Conservation (phyloP, 352 stramenopile genomes). For the Elongisporangium prolatum region DNA sequence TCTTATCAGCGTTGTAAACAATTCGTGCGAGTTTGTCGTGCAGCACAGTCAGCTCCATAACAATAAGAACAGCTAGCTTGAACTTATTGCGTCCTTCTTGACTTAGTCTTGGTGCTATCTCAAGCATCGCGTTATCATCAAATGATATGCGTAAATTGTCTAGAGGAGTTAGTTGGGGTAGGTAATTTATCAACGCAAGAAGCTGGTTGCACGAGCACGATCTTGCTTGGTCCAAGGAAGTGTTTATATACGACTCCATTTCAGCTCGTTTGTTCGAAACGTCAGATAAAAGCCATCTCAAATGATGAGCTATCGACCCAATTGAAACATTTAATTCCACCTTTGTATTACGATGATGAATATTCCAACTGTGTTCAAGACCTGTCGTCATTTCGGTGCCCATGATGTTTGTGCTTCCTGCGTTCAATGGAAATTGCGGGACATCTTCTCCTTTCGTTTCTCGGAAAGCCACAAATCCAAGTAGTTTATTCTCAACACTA, state of each 20-base stretch:
- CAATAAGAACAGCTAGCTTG: constrained; percentile 16
- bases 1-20: constrained; percentile 1
- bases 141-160: constrained; percentile 35
- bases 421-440: constrained; percentile 24
- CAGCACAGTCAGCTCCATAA: constrained; percentile 64
- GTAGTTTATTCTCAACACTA: constrained; percentile 11
- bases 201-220: constrained; percentile 11
- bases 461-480: too few species aligned
- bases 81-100: constrained; percentile 10
- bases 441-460: too few species aligned
- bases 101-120: constrained; percentile 21
- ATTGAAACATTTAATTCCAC: constrained; percentile 3
- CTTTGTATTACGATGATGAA: constrained; percentile 20
- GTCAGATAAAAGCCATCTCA: constrained; percentile 13
- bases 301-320: constrained; percentile 4
- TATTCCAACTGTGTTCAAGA: constrained; percentile 36
- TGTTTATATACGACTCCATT: constrained; percentile 16
- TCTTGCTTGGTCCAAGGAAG: background rate
- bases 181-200: constrained; percentile 1
- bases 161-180: constrained; percentile 14
- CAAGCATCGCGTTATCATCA: constrained; percentile 24
- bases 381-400: constrained; percentile 31
- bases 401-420: constrained; percentile 17
- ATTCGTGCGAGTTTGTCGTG: constrained; percentile 68
- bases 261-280: constrained; percentile 11